These are phyloP conservation scores for Suillus decipiens DNA, from an alignment of 768 basidiomycete species.

Conservation along the genomic window DNA sequence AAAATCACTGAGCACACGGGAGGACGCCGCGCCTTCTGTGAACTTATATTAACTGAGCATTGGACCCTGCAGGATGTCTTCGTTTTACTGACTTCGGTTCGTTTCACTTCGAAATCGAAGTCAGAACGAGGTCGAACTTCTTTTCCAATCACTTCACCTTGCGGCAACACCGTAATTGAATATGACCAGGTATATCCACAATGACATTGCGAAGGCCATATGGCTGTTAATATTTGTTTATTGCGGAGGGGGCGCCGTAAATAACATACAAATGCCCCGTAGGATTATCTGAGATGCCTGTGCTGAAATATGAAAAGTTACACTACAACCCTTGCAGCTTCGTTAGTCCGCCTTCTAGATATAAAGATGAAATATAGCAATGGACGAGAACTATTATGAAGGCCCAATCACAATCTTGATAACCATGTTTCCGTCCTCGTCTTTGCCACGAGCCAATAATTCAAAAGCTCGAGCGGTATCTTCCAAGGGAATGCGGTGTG, in stretches of 20 bases:
- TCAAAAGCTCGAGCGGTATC: constrained; percentile 79
- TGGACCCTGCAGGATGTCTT: not conserved
- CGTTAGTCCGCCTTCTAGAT: constrained; percentile 14
- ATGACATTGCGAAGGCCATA: not conserved
- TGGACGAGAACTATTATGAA: constrained; percentile 18
- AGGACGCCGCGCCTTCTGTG: not conserved
- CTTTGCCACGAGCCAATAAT: constrained; percentile 72
- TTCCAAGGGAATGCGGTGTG: constrained; percentile 70
- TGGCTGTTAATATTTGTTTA: not conserved
- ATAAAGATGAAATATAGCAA: constrained; percentile 2
- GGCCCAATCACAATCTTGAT: constrained; percentile 85
- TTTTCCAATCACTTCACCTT: not conserved
- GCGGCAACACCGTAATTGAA: not conserved
- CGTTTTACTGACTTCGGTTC: not conserved
- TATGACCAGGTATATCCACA: not conserved
- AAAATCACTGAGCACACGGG: not conserved
- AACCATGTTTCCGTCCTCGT: constrained; percentile 79
- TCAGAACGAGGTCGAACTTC: not conserved
- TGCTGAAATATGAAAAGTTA: constrained; percentile 15
- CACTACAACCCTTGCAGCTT: constrained; percentile 10
- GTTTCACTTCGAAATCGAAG: constrained; percentile 3
- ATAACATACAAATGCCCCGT: constrained; percentile 24
- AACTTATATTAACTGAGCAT: not conserved
- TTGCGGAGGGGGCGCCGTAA: not conserved
- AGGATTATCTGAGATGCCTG: constrained; percentile 9